Percentiles rank a stretch among this genome's conserved stretches.
These are phyloP conservation scores for Candida glucosophila DNA, from an alignment of 1,139 yeast species.

Conservation along the genomic window DNA sequence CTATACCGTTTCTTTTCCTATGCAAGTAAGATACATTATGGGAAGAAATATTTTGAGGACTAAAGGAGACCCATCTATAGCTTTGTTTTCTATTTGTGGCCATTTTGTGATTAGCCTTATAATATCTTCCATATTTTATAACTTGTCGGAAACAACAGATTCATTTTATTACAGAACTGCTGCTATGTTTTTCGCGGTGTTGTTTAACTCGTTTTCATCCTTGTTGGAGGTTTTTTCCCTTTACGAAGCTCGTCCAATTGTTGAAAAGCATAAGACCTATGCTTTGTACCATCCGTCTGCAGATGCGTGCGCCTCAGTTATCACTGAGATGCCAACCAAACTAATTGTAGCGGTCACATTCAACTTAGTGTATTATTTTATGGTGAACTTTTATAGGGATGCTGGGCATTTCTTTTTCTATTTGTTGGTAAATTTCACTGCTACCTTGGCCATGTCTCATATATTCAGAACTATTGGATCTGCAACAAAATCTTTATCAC, in stretches of 20 bases:
- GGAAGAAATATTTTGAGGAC: constrained; percentile 57
- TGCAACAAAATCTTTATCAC: constrained; percentile 46
- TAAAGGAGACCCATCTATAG: constrained; percentile 58
- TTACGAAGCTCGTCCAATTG: constrained; percentile 47
- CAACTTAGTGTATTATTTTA: constrained; percentile 56
- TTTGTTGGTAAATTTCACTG: constrained; percentile 41
- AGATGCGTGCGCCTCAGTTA: constrained; percentile 61
- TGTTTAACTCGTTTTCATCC: constrained; percentile 49
- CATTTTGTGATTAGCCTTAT: constrained; percentile 69
- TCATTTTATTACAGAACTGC: constrained; percentile 66
- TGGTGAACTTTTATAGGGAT: constrained; percentile 56
- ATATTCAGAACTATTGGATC: constrained; percentile 69
- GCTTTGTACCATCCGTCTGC: constrained; percentile 75
- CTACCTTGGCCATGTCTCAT: constrained; percentile 63
- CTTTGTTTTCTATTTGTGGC: constrained; percentile 50
- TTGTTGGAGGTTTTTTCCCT: constrained; percentile 64
- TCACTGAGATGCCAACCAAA: constrained; percentile 63
- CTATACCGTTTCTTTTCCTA: constrained; percentile 53
- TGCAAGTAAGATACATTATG: constrained; percentile 58
- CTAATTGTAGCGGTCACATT: constrained; percentile 45
- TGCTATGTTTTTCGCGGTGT: constrained; percentile 65
- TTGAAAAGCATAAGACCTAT: constrained; percentile 70
- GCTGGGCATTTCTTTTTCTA: constrained; percentile 68
- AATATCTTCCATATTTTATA: constrained; percentile 68
- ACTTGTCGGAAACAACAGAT: constrained; percentile 29